phyloP scores from a whole-genome alignment of 352 stramenopile genomes.

The Elongisporangium senticosum region DNA sequence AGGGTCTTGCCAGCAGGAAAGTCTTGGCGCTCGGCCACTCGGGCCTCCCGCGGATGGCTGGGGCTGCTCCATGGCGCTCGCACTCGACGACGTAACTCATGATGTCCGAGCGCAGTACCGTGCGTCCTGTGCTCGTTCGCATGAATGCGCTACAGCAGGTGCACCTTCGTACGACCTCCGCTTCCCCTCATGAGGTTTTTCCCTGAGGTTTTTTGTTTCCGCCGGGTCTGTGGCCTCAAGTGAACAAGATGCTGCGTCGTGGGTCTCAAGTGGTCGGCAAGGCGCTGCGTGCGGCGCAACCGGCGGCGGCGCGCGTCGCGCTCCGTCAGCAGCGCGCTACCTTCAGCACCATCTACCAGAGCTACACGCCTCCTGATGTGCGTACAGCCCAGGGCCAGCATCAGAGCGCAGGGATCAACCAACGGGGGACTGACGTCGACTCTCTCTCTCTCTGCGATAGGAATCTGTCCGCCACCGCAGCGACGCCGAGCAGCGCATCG shows the following conservation, averaged over 20 bases:
- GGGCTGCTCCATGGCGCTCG: not conserved
- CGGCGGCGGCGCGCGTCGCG: conserved; percentile 7
- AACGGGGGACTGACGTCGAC: not conserved
- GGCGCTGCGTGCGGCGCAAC: conserved; percentile 13
- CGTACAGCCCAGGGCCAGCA: not conserved
- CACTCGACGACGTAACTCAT: conserved; percentile 12
- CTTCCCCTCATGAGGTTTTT: too few relatives aligned
- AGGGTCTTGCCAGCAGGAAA: conserved; percentile 40
- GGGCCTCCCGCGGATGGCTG: conserved; percentile 1
- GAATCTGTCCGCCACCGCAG: conserved; percentile 83
- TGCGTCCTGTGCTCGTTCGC: not conserved
- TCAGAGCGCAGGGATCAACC: not conserved
- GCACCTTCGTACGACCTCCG: too few relatives aligned
- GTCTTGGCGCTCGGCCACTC: conserved; percentile 31
- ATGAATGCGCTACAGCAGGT: too few relatives aligned
- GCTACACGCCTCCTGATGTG: conserved; percentile 58
- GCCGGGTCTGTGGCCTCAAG: not conserved
- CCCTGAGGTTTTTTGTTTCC: too few relatives aligned
- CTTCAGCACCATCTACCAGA: conserved; percentile 72
- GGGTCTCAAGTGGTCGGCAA: conserved; percentile 24
- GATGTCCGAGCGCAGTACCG: not conserved
- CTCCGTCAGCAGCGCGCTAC: conserved; percentile 27
- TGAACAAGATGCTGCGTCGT: conserved; percentile 39
- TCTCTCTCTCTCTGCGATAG: conserved; percentile 14
- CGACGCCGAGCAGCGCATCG: conserved; percentile 87